A percentile compares a stretch with the other conserved stretches of the same genome.
Conservation (phyloP, 2,329 filamentous ascomycete species). For the Davidsoniella neocaledoniae region DNA sequence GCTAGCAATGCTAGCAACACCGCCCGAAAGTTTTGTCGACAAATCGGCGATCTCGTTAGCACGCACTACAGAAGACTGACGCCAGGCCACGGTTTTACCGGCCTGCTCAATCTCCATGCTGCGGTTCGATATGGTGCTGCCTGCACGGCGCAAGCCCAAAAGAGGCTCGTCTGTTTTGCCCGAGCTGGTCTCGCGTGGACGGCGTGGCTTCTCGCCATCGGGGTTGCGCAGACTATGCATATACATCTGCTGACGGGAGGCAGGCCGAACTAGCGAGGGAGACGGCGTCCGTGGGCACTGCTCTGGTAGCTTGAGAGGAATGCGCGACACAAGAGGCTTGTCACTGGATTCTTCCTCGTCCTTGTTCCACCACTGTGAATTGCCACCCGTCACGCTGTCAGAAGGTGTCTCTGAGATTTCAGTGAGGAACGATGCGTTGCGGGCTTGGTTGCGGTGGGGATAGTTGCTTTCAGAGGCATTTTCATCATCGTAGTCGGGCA, state of each 20-base stretch:
- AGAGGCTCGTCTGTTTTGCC: not conserved
- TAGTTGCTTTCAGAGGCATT: not conserved
- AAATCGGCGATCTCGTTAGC: constrained; percentile 15
- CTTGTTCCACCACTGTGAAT: constrained; percentile 9
- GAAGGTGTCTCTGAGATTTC: constrained; percentile 8
- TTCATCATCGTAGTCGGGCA: constrained; percentile 11
- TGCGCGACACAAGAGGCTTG: constrained; percentile 1
- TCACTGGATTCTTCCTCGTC: not conserved
- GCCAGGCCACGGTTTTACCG: constrained; percentile 1
- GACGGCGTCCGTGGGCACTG: not conserved
- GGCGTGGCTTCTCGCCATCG: not conserved
- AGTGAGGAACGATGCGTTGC: constrained; percentile 5
- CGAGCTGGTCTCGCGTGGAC: not conserved
- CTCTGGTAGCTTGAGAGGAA: constrained; percentile 5
- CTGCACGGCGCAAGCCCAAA: constrained; percentile 1
- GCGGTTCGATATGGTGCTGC: constrained; percentile 5
- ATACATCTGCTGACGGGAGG: constrained; percentile 4
- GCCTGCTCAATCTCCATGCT: constrained; percentile 10
- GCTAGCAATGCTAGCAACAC: constrained; percentile 21
- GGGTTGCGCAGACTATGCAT: constrained; percentile 6
- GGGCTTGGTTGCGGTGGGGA: not conserved
- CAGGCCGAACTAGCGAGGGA: constrained; percentile 3
- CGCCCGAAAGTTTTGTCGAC: constrained; percentile 17
- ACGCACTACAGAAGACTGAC: constrained; percentile 6
- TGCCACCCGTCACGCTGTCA: not conserved